Evolutionary conservation across 805 yeast species (phyloP), one percentile per base, ranked within the genome.

Genomic region (Jamesozyma piceae): DNA sequence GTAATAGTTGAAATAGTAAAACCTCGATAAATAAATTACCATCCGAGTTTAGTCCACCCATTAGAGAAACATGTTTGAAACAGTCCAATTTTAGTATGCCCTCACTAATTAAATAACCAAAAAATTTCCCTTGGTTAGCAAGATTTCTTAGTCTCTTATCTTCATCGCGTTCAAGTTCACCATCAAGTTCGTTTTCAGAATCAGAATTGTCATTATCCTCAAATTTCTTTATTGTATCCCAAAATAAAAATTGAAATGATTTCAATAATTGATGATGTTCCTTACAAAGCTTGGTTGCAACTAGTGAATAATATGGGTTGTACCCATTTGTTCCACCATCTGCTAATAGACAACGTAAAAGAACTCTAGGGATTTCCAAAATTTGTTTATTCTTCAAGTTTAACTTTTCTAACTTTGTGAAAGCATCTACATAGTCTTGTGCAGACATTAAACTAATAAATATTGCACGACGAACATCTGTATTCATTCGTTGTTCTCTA

Each of bases 391-490:
- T 79, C 53, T 84, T 89, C 51, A 92, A 68, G 22, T 78, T 74
- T 41, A 92, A 62, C 55, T 88, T 89, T 55, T 86, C 94, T 29
- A 92, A 54, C 48, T 88, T 82, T 15, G 82, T 76, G 51, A 79
- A 79, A 0, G 96, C 94, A 62, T 92, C 97, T 56, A 86, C 69
- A 54, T 76, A 92, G 61, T 92, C 98, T 49, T 81, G 82, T 4
- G 96, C 92, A 2, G 97, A 88, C 96, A 94, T 89, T 8, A 92
- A 78, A 30, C 95, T 86, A 20, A 94, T 78, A 55, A 92, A 92
- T 15, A 92, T 82, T 1, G 97, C 97, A 42, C 96, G 73, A 64
- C 98, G 80, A 29, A 92, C 75, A 58, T 89, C 97, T 0, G 97
- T 90, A 62, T 94, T 92, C 94, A 92, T 89, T 49, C 97, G 68